Evolutionary conservation across 208 protist species (phyloP), one percentile per base, ranked within the genome.

Genomic region (Hexamita inflata): DNA sequence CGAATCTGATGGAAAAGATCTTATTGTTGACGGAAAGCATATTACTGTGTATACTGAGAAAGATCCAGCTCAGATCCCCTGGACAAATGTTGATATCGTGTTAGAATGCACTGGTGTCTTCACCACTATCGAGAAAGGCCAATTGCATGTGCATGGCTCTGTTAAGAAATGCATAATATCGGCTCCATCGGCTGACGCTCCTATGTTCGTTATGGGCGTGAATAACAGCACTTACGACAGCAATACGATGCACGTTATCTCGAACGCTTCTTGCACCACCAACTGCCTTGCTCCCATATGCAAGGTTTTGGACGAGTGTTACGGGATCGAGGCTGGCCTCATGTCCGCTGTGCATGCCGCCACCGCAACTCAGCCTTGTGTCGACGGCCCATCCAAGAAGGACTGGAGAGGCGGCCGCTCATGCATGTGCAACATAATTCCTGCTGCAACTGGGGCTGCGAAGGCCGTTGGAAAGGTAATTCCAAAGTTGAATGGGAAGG

Each of bases 271-370:
- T 53, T 99, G 96, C 89, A 99, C 96, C 73, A 98, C 95, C 77
- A 99, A 98, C 90, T 98, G 96, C 88, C 89, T 98, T 39, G 95
- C 95, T 4, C 95, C 96, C 59, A 75, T 99, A n/a, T 92, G 88
- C 73, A 95, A 97, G 83, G 87, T 93, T 73, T 85, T 97, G 68
- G 82, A 98, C 78, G 91, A 98, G 53, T 87, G 88, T 61, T 98
- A 92, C 77, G 92, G 90, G 41, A 94, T 99, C 59, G 81, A 78
- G 49, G 75, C 85, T 70, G 87, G 88, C 60, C 79, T 99, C 59
- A 98, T 99, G 94, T 97, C 94, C 62, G 98, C 96, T 64, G 91
- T 98, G 65, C 96, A 99, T 86, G 89, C 96, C 32, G 90, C 89
- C 77, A 99, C 96, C 39, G 94, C 94, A 49, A 98, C 91, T 13